phyloP scores from a whole-genome alignment of 345 rosid species.

The Salix koriyanagi region DNA sequence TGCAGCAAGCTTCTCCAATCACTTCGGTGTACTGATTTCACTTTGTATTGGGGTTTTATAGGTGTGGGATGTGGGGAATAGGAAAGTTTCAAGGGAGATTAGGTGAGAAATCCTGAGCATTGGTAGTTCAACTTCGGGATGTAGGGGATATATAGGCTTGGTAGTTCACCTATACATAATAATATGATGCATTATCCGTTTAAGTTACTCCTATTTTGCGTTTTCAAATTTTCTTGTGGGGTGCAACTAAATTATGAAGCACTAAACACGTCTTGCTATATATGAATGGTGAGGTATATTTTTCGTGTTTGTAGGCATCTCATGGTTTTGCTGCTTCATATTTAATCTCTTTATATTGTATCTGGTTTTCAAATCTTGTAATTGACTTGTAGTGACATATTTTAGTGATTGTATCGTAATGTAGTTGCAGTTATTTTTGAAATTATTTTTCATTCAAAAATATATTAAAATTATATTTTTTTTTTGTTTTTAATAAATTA shows the following conservation, averaged over 20 bases:
- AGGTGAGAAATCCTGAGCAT: background rate
- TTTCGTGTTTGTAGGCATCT: too few species aligned
- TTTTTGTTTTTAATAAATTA: too few species aligned
- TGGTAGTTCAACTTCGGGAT: background rate
- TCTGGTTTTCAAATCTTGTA: too few species aligned
- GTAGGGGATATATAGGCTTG: too few species aligned
- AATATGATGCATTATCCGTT: background rate
- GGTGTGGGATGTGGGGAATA: background rate
- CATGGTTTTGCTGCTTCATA: too few species aligned
- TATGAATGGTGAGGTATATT: background rate
- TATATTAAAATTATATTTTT: too few species aligned
- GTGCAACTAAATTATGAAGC: background rate
- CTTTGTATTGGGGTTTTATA: background rate
- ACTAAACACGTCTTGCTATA: background rate
- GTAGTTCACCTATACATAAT: too few species aligned
- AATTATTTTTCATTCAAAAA: too few species aligned
- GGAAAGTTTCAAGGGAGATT: background rate
- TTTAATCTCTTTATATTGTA: too few species aligned
- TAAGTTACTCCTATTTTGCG: background rate
- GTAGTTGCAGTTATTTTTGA: too few species aligned
- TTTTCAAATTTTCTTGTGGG: background rate
- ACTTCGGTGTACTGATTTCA: background rate
- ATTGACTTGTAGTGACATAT: too few species aligned
- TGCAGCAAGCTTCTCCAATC: background rate
- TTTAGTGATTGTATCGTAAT: too few species aligned